These are phyloP conservation scores for Nepenthes mirabilis DNA, from an alignment of 148 eudicot species.

Conservation along the genomic window DNA sequence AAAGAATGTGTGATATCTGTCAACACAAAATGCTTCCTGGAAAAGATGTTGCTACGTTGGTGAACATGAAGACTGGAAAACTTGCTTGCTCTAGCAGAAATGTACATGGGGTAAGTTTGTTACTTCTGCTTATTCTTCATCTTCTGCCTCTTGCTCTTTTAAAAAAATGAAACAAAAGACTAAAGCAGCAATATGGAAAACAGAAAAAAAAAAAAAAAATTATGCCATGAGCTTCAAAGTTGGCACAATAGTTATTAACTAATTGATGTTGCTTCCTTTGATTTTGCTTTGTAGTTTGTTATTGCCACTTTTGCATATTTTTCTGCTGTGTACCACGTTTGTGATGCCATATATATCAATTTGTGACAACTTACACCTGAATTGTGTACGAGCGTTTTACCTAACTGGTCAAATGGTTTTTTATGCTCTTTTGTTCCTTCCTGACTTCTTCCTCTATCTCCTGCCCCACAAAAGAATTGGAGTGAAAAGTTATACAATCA, in stretches of 20 bases:
- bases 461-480: background rate
- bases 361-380: no score
- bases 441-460: background rate
- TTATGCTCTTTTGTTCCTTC: background rate
- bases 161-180: no score
- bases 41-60: slow-evolving; percentile 76
- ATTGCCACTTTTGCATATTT: no score
- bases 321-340: no score
- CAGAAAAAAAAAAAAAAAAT: background rate
- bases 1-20: slow-evolving; percentile 79
- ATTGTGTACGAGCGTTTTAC: no score
- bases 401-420: no score
- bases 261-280: background rate
- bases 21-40: slow-evolving; percentile 88
- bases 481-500: background rate
- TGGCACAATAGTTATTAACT: no score
- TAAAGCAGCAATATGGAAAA: background rate
- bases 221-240: background rate
- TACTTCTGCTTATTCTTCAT: background rate
- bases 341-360: no score
- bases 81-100: slow-evolving; percentile 85
- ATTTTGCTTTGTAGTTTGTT: background rate
- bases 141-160: no score
- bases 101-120: slow-evolving; percentile 49
- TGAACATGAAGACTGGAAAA: slow-evolving; percentile 71